Percentiles rank a stretch among this genome's conserved stretches.
Evolutionary conservation across 2,329 filamentous ascomycete species (phyloP).

Genomic region (Rhinocladiella mackenziei): DNA sequence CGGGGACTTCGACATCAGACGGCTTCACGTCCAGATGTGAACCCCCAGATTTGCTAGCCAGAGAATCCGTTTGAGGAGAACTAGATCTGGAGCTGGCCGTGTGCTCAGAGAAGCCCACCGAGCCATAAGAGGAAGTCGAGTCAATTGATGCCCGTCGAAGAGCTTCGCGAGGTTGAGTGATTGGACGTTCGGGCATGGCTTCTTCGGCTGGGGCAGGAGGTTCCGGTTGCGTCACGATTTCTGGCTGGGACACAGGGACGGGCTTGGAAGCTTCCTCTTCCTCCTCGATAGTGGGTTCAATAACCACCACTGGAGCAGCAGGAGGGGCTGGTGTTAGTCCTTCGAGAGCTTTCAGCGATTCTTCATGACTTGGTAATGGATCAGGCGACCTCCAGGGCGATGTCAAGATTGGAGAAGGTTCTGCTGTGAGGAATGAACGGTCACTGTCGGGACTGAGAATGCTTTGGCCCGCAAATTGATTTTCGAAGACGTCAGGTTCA

Average conservation of each 20-base stretch:
- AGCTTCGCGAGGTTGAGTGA: conserved; percentile 2
- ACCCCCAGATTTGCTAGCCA: conserved; percentile 7
- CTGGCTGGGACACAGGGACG: background rate
- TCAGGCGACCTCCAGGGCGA: conserved; percentile 8
- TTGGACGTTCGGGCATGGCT: background rate
- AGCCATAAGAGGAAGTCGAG: conserved; percentile 41
- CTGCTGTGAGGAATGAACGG: conserved; percentile 14
- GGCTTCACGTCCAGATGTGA: conserved; percentile 33
- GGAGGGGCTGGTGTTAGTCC: conserved; percentile 4
- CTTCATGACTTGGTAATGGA: conserved; percentile 15
- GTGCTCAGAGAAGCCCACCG: conserved; percentile 36
- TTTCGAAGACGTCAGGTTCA: conserved; percentile 19
- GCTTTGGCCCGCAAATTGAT: conserved; percentile 1
- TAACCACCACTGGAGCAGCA: conserved; percentile 10
- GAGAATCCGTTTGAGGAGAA: conserved; percentile 50
- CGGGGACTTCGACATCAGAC: conserved; percentile 35
- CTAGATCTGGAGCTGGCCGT: conserved; percentile 52
- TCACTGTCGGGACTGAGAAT: conserved; percentile 18
- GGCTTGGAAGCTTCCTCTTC: conserved; percentile 4
- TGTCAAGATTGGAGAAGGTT: conserved; percentile 14
- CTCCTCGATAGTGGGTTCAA: conserved; percentile 9
- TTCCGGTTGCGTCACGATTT: background rate
- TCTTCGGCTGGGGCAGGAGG: background rate
- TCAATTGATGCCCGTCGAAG: conserved; percentile 32
- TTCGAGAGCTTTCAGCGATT: conserved; percentile 19